Percentiles rank a stretch among this genome's conserved stretches.
phyloP scores from a whole-genome alignment of 176 grass and related monocot species.

The Miscanthus lutarioriparius region DNA sequence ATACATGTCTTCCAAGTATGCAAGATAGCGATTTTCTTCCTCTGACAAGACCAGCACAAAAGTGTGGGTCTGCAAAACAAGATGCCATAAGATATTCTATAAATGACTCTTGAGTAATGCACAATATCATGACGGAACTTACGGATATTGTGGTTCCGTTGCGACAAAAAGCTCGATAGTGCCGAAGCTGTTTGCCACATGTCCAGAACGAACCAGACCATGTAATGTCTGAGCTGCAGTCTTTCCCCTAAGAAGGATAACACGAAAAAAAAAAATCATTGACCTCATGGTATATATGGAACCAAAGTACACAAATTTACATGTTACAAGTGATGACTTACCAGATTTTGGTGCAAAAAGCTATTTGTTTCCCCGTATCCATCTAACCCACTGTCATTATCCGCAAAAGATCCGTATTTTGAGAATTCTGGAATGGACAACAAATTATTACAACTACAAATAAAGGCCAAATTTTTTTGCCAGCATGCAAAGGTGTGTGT shows the following conservation, averaged over 20 bases:
- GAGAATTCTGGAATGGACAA: slow-evolving; percentile 41
- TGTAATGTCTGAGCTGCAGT: slow-evolving; percentile 68
- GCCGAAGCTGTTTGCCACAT: slow-evolving; percentile 84
- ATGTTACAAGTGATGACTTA: slow-evolving; percentile 42
- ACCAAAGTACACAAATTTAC: slow-evolving; percentile 9
- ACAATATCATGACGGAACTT: slow-evolving; percentile 38
- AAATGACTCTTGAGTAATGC: background rate
- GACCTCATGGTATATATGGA: slow-evolving; percentile 23
- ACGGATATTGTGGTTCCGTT: slow-evolving; percentile 83
- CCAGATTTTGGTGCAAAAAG: slow-evolving; percentile 50
- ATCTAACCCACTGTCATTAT: slow-evolving; percentile 44
- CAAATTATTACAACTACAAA: background rate
- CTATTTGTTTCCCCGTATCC: slow-evolving; percentile 50
- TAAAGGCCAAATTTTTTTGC: background rate
- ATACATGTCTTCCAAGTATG: slow-evolving; percentile 99
- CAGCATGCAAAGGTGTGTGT: background rate
- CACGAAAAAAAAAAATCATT: background rate
- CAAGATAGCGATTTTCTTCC: slow-evolving; percentile 86
- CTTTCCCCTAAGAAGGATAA: slow-evolving; percentile 52
- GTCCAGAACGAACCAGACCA: slow-evolving; percentile 95
- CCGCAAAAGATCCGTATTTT: slow-evolving; percentile 37
- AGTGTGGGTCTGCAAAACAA: slow-evolving; percentile 68
- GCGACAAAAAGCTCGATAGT: slow-evolving; percentile 85
- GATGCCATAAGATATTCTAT: slow-evolving; percentile 14
- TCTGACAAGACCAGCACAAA: slow-evolving; percentile 94